Percentiles rank a stretch among this genome's conserved stretches.
Conservation (phyloP, 176 grass and related monocot species). For the Secale cereale region DNA sequence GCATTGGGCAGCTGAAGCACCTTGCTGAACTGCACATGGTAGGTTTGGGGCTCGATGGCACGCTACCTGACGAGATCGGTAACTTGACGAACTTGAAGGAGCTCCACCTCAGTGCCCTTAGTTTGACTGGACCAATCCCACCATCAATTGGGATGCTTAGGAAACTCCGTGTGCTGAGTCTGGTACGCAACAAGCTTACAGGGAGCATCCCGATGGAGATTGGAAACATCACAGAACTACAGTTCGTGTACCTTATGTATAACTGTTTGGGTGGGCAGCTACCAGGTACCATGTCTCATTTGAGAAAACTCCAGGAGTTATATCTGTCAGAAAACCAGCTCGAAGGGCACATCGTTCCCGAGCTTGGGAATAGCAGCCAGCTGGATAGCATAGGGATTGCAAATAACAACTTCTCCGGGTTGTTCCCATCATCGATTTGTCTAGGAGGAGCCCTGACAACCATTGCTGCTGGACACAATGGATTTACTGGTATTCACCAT, state of each 20-base stretch:
- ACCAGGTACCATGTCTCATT: neutral
- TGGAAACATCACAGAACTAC: neutral
- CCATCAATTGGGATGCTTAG: neutral
- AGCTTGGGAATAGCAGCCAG: neutral
- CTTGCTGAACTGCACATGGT: neutral
- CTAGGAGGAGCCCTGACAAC: neutral
- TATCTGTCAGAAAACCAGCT: neutral
- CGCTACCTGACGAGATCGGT: neutral
- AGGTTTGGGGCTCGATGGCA: neutral
- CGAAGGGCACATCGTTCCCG: neutral
- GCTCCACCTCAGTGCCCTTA: neutral
- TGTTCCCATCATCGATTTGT: neutral
- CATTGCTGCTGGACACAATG: neutral
- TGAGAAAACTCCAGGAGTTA: neutral
- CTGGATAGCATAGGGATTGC: fast-evolving
- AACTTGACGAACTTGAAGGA: neutral
- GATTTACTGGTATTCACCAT: neutral
- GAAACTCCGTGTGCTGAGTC: neutral
- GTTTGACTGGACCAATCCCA: neutral
- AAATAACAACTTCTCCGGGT: neutral
- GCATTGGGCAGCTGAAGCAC: neutral
- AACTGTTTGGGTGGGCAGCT: neutral
- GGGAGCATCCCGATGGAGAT: neutral
- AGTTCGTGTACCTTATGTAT: neutral
- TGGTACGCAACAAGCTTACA: neutral